Base-by-base conservation (phyloP, 2,329 filamentous ascomycete genomes). In the Talaromyces sp. region DNA sequence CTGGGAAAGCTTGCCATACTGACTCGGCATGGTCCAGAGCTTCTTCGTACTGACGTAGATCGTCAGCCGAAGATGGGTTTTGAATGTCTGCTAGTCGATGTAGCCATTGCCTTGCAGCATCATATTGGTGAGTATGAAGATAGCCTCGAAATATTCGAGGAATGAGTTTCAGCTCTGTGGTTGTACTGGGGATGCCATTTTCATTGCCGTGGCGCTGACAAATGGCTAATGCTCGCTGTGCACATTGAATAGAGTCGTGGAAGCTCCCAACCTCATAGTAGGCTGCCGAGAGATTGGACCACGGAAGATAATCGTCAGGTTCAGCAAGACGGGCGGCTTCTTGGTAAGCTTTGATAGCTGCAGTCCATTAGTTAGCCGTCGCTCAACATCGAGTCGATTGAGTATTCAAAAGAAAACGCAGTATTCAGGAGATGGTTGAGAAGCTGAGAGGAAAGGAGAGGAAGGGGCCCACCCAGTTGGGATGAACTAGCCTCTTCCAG, bases 311-410 rank as follows among this genome's bases (percentile, higher is more conserved):
- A 39, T 66, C 65, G 65, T 66, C 62, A 6, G 52, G 27, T 3
- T n/a, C 43, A 31, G 65, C 65, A 22, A 27, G 57, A 35, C 27
- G 57, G 43, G 65, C 57, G 37, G 65, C 65, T 43, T 62, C 49
- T 43, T 64, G 62, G 58, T 66, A 66, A 9, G 58, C 54, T 58
- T 66, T 66, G 62, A 66, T 66, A 24, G 65, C 65, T 66, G n/a
- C 13, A 58, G 6, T 50, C 22, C 22, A 22, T 22, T 22, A 39
- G 7, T 19, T 2, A 22, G 56, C 47, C 8, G n/a, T 19, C 27
- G 7, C 7, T 31, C 27, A 31, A 31, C 11, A 50, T 50, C 9
- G 8, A 60, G 16, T 31, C 35, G 37, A 49, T 59, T 16, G 62
- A 14, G 16, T 1, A 54, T 19, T 8, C 24, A 27, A 43, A 33